These are phyloP conservation scores for Clarkia xantiana DNA, from an alignment of 345 rosid genomes.

Conservation along the genomic window DNA sequence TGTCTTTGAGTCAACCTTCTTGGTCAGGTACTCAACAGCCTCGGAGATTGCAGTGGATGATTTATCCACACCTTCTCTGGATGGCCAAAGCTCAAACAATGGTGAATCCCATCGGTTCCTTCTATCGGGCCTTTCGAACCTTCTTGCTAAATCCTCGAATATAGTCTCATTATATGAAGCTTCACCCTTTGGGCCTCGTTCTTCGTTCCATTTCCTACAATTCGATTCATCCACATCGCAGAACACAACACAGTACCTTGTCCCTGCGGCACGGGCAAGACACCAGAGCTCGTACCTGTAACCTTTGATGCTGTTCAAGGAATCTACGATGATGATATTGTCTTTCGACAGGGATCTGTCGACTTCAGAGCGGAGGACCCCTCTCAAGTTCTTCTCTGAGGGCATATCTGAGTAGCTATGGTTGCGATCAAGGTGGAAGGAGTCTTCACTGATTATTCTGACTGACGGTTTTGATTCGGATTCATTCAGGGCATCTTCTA, in stretches of 20 bases:
- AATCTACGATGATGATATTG: slow-evolving; percentile 67
- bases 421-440: slow-evolving; percentile 79
- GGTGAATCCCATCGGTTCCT: slow-evolving; percentile 98
- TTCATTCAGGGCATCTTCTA: slow-evolving; percentile 53
- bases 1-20: slow-evolving; percentile 53
- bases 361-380: slow-evolving; percentile 90
- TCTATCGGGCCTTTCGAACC: slow-evolving; percentile 87
- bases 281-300: slow-evolving; percentile 95
- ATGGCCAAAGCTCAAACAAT: slow-evolving; percentile 60
- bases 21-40: slow-evolving; percentile 68
- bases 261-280: slow-evolving; percentile 81
- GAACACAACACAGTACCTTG: slow-evolving; percentile 64
- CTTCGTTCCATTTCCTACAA: slow-evolving; percentile 71
- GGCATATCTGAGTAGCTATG: slow-evolving; percentile 84
- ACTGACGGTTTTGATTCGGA: slow-evolving; percentile 44
- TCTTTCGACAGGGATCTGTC: slow-evolving; percentile 93
- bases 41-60: slow-evolving; percentile 48
- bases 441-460: slow-evolving; percentile 57
- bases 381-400: slow-evolving; percentile 82
- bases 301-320: slow-evolving; percentile 89
- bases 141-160: slow-evolving; percentile 63
- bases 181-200: slow-evolving; percentile 48
- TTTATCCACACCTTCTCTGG: slow-evolving; percentile 38
- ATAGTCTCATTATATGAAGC: slow-evolving; percentile 45
- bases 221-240: slow-evolving; percentile 54